These are phyloP conservation scores for Dentipellis fragilis DNA, from an alignment of 768 basidiomycete species.

Conservation along the genomic window DNA sequence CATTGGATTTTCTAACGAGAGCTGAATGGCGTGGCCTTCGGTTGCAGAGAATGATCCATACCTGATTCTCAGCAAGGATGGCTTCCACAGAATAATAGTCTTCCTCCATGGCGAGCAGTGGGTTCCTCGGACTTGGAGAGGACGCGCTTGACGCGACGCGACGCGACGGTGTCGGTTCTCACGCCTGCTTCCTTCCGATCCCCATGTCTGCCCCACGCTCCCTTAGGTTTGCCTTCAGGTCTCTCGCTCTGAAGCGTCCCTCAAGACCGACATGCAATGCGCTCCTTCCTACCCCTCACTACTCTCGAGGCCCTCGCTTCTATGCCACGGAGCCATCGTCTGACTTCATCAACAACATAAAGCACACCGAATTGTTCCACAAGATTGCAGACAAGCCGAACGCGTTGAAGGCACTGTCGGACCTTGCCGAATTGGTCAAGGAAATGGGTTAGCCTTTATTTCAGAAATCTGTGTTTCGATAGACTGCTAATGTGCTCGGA, in stretches of 20 bases:
- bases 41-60: slow-evolving; percentile 17
- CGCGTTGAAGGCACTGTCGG: slow-evolving; percentile 36
- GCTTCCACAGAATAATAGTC: slow-evolving; percentile 91
- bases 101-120: slow-evolving; percentile 55
- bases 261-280: not conserved
- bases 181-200: not conserved
- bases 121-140: too few species aligned
- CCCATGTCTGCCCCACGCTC: not conserved
- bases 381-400: slow-evolving; percentile 42
- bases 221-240: not conserved
- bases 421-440: slow-evolving; percentile 35
- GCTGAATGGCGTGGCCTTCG: not conserved
- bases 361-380: slow-evolving; percentile 33
- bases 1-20: slow-evolving; percentile 77
- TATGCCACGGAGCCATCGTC: slow-evolving; percentile 24
- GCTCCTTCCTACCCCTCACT: not conserved
- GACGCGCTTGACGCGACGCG: not conserved
- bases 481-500: not conserved
- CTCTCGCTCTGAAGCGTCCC: not conserved
- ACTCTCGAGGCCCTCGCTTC: not conserved
- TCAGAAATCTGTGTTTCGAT: not conserved
- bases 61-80: slow-evolving; percentile 89
- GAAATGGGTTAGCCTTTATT: slow-evolving; percentile 30
- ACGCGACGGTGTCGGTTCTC: not conserved
- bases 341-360: slow-evolving; percentile 31